These are phyloP conservation scores for Tympanopsis confertula DNA, from an alignment of 2,329 filamentous ascomycete genomes.

Conservation along the genomic window DNA sequence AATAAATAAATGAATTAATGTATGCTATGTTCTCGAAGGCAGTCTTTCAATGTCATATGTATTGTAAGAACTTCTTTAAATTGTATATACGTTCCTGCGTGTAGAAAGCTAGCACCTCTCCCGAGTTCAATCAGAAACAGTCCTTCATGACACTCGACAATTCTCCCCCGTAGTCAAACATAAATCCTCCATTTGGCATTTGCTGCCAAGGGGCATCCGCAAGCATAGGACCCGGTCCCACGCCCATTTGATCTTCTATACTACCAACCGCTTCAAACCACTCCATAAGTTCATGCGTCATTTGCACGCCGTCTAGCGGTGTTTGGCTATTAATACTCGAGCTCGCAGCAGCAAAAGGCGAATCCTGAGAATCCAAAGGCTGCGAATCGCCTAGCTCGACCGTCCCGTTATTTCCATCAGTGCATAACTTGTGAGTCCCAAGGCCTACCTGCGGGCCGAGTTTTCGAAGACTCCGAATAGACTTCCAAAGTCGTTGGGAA, in stretches of 20 bases:
- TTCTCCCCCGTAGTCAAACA: not conserved
- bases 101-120: no score
- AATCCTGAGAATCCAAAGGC: not conserved
- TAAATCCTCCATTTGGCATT: not conserved
- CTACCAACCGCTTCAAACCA: not conserved
- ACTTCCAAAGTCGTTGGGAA: conserved; percentile 21
- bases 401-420: no score
- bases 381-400: not conserved
- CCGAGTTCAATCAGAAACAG: not conserved
- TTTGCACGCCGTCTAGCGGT: not conserved
- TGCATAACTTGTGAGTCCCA: no score
- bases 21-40: no score
- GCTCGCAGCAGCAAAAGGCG: no score
- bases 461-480: conserved; percentile 14
- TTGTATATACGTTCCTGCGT: no score
- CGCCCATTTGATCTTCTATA: not conserved
- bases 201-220: no score
- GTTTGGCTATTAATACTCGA: not conserved
- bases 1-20: no score
- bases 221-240: not conserved
- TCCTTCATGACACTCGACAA: conserved; percentile 1
- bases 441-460: conserved; percentile 1
- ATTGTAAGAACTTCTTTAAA: no score
- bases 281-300: conserved; percentile 1
- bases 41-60: no score